A percentile compares a stretch with the other conserved stretches of the same genome.
Evolutionary conservation across 148 eudicot species (phyloP).

Genomic region (Fagopyrum homotropicum): DNA sequence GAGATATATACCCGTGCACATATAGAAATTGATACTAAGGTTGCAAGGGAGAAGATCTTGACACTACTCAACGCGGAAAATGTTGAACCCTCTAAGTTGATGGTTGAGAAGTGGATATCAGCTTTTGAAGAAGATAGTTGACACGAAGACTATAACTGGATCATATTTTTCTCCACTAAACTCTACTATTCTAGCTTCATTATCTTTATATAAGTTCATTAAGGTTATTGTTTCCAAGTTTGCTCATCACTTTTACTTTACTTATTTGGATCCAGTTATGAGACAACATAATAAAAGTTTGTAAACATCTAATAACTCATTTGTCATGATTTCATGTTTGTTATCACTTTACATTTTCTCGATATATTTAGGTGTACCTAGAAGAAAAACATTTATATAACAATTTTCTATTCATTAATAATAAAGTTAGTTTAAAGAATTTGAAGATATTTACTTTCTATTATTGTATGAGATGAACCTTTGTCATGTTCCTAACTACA

Average conservation of each 20-base stretch:
- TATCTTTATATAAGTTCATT: background rate
- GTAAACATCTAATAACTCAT: background rate
- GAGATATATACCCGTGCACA: constrained; percentile 88
- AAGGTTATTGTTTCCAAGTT: background rate
- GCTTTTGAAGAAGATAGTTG: constrained; percentile 99
- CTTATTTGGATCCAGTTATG: background rate
- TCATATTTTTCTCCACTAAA: constrained; percentile 17
- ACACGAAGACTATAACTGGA: constrained; percentile 98
- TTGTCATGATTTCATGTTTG: background rate
- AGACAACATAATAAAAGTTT: background rate
- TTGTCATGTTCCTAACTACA: background rate
- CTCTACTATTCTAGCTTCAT: background rate
- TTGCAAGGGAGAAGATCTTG: constrained; percentile 75
- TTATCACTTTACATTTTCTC: background rate
- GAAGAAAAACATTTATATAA: background rate
- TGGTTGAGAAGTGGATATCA: constrained; percentile 99
- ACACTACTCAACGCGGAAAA: constrained; percentile 75
- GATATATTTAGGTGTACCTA: background rate
- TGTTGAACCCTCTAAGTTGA: constrained; percentile 85
- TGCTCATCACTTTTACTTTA: background rate
- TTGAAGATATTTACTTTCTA: background rate
- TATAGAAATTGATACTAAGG: constrained; percentile 83
- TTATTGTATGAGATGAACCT: background rate
- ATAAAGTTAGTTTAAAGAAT: background rate
- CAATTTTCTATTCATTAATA: background rate